Evolutionary conservation across 192 early-diverging fungal genomes (phyloP), one percentile per base, ranked within the genome.

Genomic region (Geranomyces michiganensis): DNA sequence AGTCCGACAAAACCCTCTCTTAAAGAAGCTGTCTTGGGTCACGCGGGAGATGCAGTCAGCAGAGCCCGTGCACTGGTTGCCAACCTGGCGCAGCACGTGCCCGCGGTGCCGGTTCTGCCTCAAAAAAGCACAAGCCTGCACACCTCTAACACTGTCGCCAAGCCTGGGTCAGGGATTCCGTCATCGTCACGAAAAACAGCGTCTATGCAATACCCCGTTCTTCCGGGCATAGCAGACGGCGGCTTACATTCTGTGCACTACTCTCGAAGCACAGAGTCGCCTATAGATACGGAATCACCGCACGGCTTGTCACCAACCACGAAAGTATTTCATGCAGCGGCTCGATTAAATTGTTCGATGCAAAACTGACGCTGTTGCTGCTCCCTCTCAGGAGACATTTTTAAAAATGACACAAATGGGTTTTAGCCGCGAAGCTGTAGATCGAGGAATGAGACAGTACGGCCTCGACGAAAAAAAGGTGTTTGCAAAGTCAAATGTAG

Each of bases 401-500:
- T 17, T 22, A 0, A 64, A 47, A 48, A 41, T 63, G 17, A 63
- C 46, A 12, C 70, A 71, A 51, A 71, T 71, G 70, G 70, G 70
- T 3, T 71, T 71, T 46, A 29, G 43, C 21, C 60, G 45, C 8
- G 61, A 71, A 22, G 70, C 70, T 36, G 62, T 51, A 14, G 70
- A 71, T 8, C 17, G 70, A 15, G 70, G 43, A 5, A 62, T 71
- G 17, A 44, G 21, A 32, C n/a, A 48, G 14, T 41, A 64, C 46
- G 70, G 60, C 22, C 12, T 14, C 4, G 60, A 71, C 61, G 70
- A 71, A n/a, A 71, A 71, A 44, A 71, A 64, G 70, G 70, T 71
- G 14, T 15, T 24, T 0, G 10, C 64, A 46, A 5, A 46, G 6
- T 9, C 4, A 27, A 4, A 9, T 8, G 13, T 6, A 43, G 15